Percentiles rank a stretch among this genome's conserved stretches.
Evolutionary conservation across 208 protist genomes (phyloP).

Genomic region (Tritrichomonas musculus): DNA sequence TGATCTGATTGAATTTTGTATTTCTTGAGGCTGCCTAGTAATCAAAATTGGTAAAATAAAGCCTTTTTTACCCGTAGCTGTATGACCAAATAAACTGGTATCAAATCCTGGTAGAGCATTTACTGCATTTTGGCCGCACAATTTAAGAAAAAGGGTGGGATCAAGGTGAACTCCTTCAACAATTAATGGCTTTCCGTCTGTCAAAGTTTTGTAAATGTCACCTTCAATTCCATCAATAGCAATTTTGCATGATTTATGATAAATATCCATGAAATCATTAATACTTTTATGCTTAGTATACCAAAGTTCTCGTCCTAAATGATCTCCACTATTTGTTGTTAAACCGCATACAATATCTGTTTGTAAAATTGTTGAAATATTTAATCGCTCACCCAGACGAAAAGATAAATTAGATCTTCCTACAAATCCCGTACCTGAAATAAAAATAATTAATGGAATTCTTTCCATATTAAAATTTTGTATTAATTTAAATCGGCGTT

Average conservation of each 20-base stretch:
- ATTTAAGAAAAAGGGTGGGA: background rate
- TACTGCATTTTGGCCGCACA: background rate
- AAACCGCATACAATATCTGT: background rate
- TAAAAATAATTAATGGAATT: slow-evolving; percentile 14
- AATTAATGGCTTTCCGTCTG: slow-evolving; percentile 25
- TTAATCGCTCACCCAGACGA: background rate
- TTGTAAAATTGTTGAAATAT: slow-evolving; percentile 16
- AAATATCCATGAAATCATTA: background rate
- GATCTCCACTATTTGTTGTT: background rate
- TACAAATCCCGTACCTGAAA: slow-evolving; percentile 1
- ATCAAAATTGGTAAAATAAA: background rate
- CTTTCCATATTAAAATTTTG: background rate
- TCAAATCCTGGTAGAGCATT: background rate
- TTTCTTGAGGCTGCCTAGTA: background rate
- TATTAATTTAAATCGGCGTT: background rate
- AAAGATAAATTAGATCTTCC: background rate
- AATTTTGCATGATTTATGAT: background rate
- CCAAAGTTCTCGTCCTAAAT: background rate
- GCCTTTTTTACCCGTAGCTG: background rate
- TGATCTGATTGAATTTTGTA: background rate
- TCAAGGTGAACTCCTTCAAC: slow-evolving; percentile 24
- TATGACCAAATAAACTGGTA: background rate
- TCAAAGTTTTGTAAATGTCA: slow-evolving; percentile 23
- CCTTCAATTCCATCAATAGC: background rate
- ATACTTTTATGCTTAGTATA: background rate